phyloP scores from a whole-genome alignment of 495 filamentous ascomycete genomes.

The Aspergillus wentii region DNA sequence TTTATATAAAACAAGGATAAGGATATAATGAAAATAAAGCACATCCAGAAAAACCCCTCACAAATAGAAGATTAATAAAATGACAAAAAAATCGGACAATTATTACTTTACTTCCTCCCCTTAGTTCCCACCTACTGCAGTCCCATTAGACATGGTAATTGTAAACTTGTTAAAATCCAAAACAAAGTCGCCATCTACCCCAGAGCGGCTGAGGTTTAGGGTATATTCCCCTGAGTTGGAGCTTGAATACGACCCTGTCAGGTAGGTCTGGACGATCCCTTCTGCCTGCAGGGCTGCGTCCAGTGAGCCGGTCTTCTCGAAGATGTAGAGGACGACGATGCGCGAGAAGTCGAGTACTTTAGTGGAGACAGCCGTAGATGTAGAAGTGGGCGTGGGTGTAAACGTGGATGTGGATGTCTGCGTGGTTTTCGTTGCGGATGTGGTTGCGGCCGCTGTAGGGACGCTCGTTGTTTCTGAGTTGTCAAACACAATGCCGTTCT shows the following conservation, averaged over 20 bases:
- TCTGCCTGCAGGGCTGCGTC: constrained; percentile 28
- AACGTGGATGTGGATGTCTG: constrained; percentile 6
- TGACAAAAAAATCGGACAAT: no score
- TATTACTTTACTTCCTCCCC: no score
- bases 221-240: constrained; percentile 6
- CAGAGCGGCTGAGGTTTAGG: constrained; percentile 13
- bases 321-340: constrained; percentile 45
- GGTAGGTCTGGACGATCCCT: constrained; percentile 30
- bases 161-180: constrained; percentile 40
- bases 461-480: constrained; percentile 3
- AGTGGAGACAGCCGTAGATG: constrained; percentile 14
- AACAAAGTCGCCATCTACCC: constrained; percentile 25
- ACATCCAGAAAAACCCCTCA: no score
- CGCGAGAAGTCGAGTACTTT: constrained; percentile 42
- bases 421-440: constrained; percentile 8
- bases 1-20: no score
- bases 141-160: constrained; percentile 38
- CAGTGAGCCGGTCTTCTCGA: constrained; percentile 41
- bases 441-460: constrained; percentile 4
- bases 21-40: no score
- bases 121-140: constrained; percentile 33
- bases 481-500: constrained; percentile 41
- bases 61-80: no score
- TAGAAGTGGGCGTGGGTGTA: constrained; percentile 8
- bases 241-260: constrained; percentile 20